phyloP scores from a whole-genome alignment of 495 filamentous ascomycete species.

The Recurvomyces mirabilis region DNA sequence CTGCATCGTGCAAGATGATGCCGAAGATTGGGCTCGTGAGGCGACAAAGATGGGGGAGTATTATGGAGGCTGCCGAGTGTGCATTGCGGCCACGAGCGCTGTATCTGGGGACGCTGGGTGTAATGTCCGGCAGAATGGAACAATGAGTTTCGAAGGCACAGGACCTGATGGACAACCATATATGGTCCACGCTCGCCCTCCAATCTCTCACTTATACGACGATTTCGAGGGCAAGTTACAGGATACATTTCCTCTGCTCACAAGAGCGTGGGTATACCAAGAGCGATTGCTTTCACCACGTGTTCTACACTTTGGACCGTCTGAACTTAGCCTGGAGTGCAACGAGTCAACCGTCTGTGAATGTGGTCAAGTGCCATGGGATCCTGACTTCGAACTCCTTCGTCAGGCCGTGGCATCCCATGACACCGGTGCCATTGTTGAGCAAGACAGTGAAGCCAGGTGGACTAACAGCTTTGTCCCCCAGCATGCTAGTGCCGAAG shows the following conservation, averaged over 20 bases:
- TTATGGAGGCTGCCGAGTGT: slow-evolving; percentile 3
- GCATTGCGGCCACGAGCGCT: slow-evolving; percentile 2
- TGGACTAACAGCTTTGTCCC: no score
- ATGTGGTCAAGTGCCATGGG: slow-evolving; percentile 1
- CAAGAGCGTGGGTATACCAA: slow-evolving; percentile 12
- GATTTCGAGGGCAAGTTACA: not conserved
- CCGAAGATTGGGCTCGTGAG: slow-evolving; percentile 10
- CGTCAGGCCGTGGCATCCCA: not conserved
- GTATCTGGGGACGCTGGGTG: not conserved
- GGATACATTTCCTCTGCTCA: slow-evolving; percentile 8
- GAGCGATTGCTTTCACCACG: slow-evolving; percentile 19
- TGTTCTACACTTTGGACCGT: slow-evolving; percentile 18
- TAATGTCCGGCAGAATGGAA: not conserved
- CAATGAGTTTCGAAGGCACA: not conserved
- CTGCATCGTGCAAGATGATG: slow-evolving; percentile 8
- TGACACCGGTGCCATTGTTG: not conserved
- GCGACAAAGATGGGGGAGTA: slow-evolving; percentile 3
- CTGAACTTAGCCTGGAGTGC: slow-evolving; percentile 20
- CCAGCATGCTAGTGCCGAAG: no score
- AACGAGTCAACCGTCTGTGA: not conserved
- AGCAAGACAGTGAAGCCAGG: not conserved
- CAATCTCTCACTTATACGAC: not conserved
- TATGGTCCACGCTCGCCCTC: not conserved
- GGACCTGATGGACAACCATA: slow-evolving; percentile 1
- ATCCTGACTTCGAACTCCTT: not conserved